Conservation (phyloP, 495 filamentous ascomycete species). For the Penicillium dipodomyicola region DNA sequence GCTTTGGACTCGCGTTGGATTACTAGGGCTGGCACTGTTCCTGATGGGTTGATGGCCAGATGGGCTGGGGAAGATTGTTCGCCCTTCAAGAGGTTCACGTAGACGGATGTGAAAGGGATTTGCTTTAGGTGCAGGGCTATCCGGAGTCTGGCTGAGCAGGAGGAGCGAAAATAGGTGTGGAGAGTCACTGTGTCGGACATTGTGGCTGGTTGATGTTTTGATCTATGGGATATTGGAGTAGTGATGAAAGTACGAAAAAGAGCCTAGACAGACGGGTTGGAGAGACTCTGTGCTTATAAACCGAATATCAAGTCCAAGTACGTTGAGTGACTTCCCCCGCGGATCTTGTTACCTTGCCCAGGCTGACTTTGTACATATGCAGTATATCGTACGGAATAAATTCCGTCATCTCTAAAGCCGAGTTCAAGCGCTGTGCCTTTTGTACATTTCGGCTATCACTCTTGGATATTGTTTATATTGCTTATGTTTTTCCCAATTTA, state of each 20-base stretch:
- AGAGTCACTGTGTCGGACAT: slow-evolving; percentile 39
- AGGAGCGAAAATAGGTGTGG: slow-evolving; percentile 56
- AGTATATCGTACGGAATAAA: slow-evolving; percentile 19
- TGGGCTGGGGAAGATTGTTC: slow-evolving; percentile 41
- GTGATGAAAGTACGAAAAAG: neutral
- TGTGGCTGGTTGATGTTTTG: slow-evolving; percentile 7
- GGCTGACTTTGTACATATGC: neutral
- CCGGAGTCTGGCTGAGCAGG: slow-evolving; percentile 53
- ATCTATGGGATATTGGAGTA: neutral
- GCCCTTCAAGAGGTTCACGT: slow-evolving; percentile 46
- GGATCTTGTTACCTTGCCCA: neutral
- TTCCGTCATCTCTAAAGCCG: slow-evolving; percentile 22
- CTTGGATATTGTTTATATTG: neutral
- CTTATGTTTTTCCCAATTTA: neutral
- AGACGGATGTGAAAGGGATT: slow-evolving; percentile 40
- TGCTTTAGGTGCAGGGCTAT: slow-evolving; percentile 50
- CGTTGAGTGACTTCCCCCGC: neutral
- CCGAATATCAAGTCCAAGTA: neutral
- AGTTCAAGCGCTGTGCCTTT: slow-evolving; percentile 22
- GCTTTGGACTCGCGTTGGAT: slow-evolving; percentile 20
- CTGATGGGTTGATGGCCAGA: slow-evolving; percentile 44
- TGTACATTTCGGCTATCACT: slow-evolving; percentile 23
- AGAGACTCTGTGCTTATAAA: neutral
- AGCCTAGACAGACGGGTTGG: neutral
- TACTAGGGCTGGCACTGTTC: slow-evolving; percentile 51